Evolutionary conservation across 2,329 filamentous ascomycete genomes (phyloP).

Genomic region (Aspergillus brunneoviolaceus): DNA sequence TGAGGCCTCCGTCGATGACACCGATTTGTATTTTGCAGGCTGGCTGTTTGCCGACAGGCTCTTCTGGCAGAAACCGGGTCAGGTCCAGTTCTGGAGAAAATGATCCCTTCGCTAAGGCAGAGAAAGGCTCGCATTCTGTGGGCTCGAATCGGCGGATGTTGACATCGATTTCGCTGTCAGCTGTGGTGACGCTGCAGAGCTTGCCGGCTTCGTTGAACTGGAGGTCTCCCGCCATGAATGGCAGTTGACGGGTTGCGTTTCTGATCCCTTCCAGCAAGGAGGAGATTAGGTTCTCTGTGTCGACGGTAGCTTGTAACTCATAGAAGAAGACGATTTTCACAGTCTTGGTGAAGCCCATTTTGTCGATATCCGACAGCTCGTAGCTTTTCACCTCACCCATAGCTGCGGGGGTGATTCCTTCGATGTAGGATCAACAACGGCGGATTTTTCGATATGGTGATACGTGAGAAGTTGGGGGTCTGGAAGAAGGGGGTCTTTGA

Average conservation of each 20-base stretch:
- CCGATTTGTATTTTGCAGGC: slow-evolving; percentile 24
- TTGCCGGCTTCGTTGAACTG: slow-evolving; percentile 15
- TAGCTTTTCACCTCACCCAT: slow-evolving; percentile 12
- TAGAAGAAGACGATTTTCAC: slow-evolving; percentile 24
- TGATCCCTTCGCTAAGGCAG: slow-evolving; percentile 7
- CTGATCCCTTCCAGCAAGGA: slow-evolving; percentile 20
- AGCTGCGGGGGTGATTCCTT: background rate
- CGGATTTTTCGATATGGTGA: too few species aligned
- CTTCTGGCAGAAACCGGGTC: slow-evolving; percentile 14
- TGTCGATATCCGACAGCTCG: slow-evolving; percentile 26
- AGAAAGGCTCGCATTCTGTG: slow-evolving; percentile 16
- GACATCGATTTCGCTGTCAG: slow-evolving; percentile 11
- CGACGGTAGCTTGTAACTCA: slow-evolving; percentile 12
- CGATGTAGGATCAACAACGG: too few species aligned
- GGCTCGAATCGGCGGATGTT: slow-evolving; percentile 10
- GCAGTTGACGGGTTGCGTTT: slow-evolving; percentile 19
- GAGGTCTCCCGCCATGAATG: slow-evolving; percentile 23
- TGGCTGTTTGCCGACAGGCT: slow-evolving; percentile 5
- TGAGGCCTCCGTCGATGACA: slow-evolving; percentile 21
- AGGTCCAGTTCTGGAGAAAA: slow-evolving; percentile 18
- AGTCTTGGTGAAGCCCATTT: slow-evolving; percentile 17
- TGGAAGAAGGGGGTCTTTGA: too few species aligned
- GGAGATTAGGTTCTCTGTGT: slow-evolving; percentile 13
- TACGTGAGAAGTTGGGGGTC: too few species aligned
- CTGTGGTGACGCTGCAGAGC: slow-evolving; percentile 13